These are phyloP conservation scores for Angomonas ambiguus DNA, from an alignment of 208 protist species.

Conservation along the genomic window DNA sequence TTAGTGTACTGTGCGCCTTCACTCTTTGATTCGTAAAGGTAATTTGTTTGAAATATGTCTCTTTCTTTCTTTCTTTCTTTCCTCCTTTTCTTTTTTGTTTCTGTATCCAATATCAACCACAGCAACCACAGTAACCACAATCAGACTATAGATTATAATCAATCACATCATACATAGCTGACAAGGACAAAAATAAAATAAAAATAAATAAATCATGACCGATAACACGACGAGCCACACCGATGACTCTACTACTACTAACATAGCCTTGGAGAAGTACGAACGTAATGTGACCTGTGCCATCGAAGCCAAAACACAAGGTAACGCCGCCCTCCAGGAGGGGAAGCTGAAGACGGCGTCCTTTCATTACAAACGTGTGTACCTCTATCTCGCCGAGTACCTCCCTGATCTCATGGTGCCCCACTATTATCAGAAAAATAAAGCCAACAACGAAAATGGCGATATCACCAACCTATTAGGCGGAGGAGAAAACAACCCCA, in stretches of 20 bases:
- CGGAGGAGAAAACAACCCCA: not conserved
- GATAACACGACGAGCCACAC: no score
- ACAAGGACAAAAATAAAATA: not conserved
- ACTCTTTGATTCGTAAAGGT: not conserved
- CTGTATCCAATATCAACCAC: no score
- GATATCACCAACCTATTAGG: slow-evolving; percentile 19
- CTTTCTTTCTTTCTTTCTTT: not conserved
- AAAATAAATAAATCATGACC: no score
- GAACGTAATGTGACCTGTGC: slow-evolving; percentile 23
- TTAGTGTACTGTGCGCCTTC: no score
- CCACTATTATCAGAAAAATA: not conserved
- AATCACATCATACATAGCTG: not conserved
- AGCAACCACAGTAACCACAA: not conserved
- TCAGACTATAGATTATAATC: not conserved
- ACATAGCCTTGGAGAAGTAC: not conserved
- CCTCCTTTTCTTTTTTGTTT: slow-evolving; percentile 8
- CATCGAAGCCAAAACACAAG: slow-evolving; percentile 39
- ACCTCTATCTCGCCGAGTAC: slow-evolving; percentile 59
- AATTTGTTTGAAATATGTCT: not conserved
- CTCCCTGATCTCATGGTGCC: slow-evolving; percentile 19
- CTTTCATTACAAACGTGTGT: slow-evolving; percentile 74
- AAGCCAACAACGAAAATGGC: slow-evolving; percentile 3
- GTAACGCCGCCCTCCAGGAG: slow-evolving; percentile 36
- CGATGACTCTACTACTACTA: not conserved
- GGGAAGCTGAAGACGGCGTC: slow-evolving; percentile 33